A percentile compares a stretch with the other conserved stretches of the same genome.
Evolutionary conservation across 2,329 filamentous ascomycete species (phyloP).

Genomic region (Venturia asperata): DNA sequence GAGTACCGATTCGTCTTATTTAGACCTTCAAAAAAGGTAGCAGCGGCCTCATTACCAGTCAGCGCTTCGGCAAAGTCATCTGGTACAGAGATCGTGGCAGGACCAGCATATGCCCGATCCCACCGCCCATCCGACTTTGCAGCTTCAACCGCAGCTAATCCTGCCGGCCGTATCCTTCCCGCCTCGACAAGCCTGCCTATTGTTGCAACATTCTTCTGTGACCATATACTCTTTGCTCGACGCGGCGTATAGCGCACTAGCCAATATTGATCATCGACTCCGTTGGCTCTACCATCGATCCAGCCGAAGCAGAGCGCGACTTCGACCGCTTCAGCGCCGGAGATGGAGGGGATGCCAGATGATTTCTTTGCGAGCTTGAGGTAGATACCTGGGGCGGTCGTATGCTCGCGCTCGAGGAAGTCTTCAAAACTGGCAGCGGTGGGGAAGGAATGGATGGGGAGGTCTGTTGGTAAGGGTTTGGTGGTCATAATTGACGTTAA

Average conservation of each 20-base stretch:
- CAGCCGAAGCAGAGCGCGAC: constrained; percentile 54
- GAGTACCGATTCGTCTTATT: constrained; percentile 42
- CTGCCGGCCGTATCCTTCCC: constrained; percentile 45
- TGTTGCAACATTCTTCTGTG: constrained; percentile 51
- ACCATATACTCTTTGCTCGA: constrained; percentile 50
- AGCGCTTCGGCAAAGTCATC: constrained; percentile 44
- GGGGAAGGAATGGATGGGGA: constrained; percentile 7
- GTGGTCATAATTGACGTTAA: background rate
- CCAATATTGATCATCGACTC: constrained; percentile 43
- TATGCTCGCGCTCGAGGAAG: constrained; percentile 33
- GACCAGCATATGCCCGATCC: constrained; percentile 50
- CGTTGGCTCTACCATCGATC: constrained; percentile 52
- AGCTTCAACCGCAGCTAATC: constrained; percentile 45
- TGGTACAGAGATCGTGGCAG: constrained; percentile 42
- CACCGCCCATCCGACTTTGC: constrained; percentile 53
- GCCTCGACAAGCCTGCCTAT: constrained; percentile 39
- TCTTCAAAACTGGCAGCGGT: background rate
- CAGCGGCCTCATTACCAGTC: constrained; percentile 30
- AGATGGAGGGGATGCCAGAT: constrained; percentile 39
- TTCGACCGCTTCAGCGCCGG: constrained; percentile 46
- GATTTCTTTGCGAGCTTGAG: constrained; percentile 46
- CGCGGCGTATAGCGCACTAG: constrained; percentile 54
- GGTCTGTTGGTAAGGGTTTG: constrained; percentile 7
- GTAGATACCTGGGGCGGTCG: constrained; percentile 37
- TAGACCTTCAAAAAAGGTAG: constrained; percentile 38